phyloP scores from a whole-genome alignment of 2,329 filamentous ascomycete genomes.

The Lecanoromycetidae sp. region DNA sequence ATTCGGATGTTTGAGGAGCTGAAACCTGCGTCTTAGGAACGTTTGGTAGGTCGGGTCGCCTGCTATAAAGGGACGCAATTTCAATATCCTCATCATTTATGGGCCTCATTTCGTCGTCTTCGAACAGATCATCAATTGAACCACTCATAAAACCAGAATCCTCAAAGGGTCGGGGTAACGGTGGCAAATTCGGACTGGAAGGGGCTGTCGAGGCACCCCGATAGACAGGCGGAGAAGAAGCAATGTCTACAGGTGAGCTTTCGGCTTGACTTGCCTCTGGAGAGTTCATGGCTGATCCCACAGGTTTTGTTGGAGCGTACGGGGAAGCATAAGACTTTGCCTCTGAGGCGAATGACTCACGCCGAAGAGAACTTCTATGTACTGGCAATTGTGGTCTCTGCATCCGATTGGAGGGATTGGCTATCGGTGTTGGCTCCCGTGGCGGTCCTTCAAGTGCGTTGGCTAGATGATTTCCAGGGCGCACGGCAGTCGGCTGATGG shows the following conservation, averaged over 20 bases:
- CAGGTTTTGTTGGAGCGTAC: conserved; percentile 26
- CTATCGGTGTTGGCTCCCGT: conserved; percentile 65
- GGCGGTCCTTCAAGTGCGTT: conserved; percentile 59
- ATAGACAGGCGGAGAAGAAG: conserved; percentile 79
- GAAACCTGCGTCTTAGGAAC: neutral
- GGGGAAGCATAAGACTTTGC: conserved; percentile 29
- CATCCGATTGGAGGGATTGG: conserved; percentile 28
- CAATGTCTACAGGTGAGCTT: conserved; percentile 61
- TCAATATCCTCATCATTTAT: conserved; percentile 29
- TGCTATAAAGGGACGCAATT: conserved; percentile 25
- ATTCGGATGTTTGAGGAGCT: neutral
- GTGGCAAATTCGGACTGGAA: conserved; percentile 67
- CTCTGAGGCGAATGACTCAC: conserved; percentile 45
- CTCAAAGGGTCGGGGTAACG: conserved; percentile 37
- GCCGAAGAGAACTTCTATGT: conserved; percentile 40
- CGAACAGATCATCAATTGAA: conserved; percentile 56
- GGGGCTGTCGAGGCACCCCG: conserved; percentile 51
- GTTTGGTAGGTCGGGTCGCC: conserved; percentile 8
- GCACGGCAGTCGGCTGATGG: conserved; percentile 57
- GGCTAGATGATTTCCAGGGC: conserved; percentile 35
- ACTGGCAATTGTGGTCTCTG: conserved; percentile 27
- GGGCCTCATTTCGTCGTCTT: conserved; percentile 41
- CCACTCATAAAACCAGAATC: conserved; percentile 83
- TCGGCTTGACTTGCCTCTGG: conserved; percentile 40
- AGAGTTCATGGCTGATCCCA: conserved; percentile 38